Conservation (phyloP, 805 yeast species). For the Ogataea paradorogensis region DNA sequence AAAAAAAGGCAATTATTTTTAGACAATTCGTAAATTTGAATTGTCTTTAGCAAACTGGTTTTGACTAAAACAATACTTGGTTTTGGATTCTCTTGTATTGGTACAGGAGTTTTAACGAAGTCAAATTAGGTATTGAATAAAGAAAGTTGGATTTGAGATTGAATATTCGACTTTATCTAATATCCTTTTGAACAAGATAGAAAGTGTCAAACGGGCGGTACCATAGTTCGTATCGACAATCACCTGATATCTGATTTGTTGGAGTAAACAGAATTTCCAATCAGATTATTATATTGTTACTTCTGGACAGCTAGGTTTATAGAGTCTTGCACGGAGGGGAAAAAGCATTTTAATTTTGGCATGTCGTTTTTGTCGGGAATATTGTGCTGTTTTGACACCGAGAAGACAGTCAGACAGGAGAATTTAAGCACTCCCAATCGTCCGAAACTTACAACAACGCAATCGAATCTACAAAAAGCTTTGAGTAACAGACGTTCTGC, state of each 20-base stretch:
- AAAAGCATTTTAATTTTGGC: neutral
- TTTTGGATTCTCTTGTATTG: neutral
- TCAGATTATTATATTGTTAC: neutral
- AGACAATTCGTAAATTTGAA: conserved; percentile 5
- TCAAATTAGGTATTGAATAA: neutral
- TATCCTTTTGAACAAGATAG: neutral
- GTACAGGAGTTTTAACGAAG: neutral
- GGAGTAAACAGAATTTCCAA: neutral
- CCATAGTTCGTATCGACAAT: neutral
- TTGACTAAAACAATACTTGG: conserved; percentile 5
- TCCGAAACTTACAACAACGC: conserved; percentile 31
- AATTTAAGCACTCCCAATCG: conserved; percentile 22
- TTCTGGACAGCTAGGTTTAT: neutral
- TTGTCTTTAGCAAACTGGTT: conserved; percentile 12
- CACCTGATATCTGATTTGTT: neutral
- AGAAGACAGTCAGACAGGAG: conserved; percentile 30
- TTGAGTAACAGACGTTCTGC: conserved; percentile 25
- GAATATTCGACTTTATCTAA: neutral
- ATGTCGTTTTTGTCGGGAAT: conserved; percentile 36
- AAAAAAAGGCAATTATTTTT: conserved; percentile 10
- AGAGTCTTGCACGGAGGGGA: conserved; percentile 3
- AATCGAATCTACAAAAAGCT: conserved; percentile 35
- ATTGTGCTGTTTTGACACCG: conserved; percentile 35
- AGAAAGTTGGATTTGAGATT: neutral
- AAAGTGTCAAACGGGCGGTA: conserved; percentile 2